Conservation (phyloP, 1,284 basidiomycete species). For the Inonotus hispidus region DNA sequence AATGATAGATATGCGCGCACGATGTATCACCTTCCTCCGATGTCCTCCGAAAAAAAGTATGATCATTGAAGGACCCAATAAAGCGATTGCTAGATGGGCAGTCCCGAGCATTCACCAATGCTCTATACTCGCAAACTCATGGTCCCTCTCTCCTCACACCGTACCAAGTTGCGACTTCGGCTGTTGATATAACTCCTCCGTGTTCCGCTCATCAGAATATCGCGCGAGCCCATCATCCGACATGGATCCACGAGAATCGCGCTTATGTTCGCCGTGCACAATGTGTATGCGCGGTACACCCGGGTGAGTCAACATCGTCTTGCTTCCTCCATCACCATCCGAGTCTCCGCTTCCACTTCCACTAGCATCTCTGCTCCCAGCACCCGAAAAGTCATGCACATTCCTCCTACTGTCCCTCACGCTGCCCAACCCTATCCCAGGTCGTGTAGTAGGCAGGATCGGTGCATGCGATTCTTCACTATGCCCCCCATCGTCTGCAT, state of each 20-base stretch:
- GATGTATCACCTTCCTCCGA: too few species aligned
- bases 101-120: too few species aligned
- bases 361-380: not conserved
- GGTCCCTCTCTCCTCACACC: too few species aligned
- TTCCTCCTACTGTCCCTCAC: not conserved
- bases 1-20: too few species aligned
- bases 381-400: not conserved
- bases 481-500: not conserved
- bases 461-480: not conserved
- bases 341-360: not conserved
- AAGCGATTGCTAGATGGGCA: too few species aligned
- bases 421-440: not conserved
- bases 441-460: conserved; percentile 12
- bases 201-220: not conserved
- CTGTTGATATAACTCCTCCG: not conserved
- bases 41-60: too few species aligned
- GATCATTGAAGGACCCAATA: too few species aligned
- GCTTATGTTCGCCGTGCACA: not conserved
- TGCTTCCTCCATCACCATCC: not conserved
- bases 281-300: conserved; percentile 2
- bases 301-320: conserved; percentile 1
- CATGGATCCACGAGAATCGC: not conserved
- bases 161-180: too few species aligned
- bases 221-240: not conserved
- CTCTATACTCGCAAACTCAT: too few species aligned